Conservation (phyloP, 352 stramenopile species). For the Phytophthora chlamydospora region DNA sequence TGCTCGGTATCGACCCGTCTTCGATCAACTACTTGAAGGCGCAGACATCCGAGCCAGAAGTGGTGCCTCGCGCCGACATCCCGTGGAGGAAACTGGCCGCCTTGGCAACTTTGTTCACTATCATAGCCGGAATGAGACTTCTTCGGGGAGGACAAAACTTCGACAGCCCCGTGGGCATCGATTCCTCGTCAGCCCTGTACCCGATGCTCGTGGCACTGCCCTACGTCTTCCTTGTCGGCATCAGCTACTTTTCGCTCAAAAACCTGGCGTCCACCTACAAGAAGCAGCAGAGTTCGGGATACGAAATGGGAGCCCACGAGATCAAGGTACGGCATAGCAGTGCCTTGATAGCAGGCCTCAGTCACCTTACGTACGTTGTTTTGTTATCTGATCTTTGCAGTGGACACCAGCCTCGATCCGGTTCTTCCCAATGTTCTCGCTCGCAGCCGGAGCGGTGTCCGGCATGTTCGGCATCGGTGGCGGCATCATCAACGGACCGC, state of each 20-base stretch:
- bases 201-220: slow-evolving; percentile 68
- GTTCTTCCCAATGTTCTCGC: slow-evolving; percentile 91
- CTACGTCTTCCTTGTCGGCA: slow-evolving; percentile 77
- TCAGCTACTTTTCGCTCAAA: slow-evolving; percentile 69
- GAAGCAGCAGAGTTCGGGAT: slow-evolving; percentile 57
- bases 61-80: slow-evolving; percentile 46
- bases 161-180: slow-evolving; percentile 88
- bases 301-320: slow-evolving; percentile 54
- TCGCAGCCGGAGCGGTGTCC: slow-evolving; percentile 91
- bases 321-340: slow-evolving; percentile 39
- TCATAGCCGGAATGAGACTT: slow-evolving; percentile 92
- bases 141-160: slow-evolving; percentile 92
- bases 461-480: slow-evolving; percentile 96
- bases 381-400: slow-evolving; percentile 22
- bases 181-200: slow-evolving; percentile 79
- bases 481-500: slow-evolving; percentile 94
- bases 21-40: slow-evolving; percentile 15
- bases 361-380: not conserved
- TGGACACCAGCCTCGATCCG: slow-evolving; percentile 66
- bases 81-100: slow-evolving; percentile 86
- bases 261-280: slow-evolving; percentile 55
- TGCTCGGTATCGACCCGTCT: slow-evolving; percentile 17
- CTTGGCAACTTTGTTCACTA: slow-evolving; percentile 77
- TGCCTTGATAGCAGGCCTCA: slow-evolving; percentile 9
- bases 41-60: slow-evolving; percentile 18